phyloP scores from a whole-genome alignment of 2,329 filamentous ascomycete species.

The Sordariomycetes sp. region DNA sequence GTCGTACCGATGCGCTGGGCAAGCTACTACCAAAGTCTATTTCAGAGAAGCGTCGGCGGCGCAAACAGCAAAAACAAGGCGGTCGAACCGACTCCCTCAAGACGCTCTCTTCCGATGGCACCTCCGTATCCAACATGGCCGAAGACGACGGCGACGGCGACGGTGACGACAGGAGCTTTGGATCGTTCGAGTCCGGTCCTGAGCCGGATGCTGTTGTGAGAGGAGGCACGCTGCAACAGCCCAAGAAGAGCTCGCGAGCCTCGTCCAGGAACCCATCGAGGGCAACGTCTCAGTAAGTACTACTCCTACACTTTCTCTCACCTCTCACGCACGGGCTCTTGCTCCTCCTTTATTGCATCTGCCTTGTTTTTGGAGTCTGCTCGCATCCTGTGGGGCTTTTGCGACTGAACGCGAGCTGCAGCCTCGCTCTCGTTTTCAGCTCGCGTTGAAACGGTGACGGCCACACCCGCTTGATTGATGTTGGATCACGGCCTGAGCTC shows the following conservation, averaged over 20 bases:
- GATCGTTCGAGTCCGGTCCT: slow-evolving; percentile 22
- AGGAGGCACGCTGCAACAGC: background rate
- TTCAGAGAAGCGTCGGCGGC: slow-evolving; percentile 36
- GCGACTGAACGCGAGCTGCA: too few relatives aligned
- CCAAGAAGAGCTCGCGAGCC: background rate
- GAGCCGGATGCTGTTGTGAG: slow-evolving; percentile 11
- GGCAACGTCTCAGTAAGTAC: slow-evolving; percentile 1
- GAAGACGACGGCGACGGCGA: slow-evolving; percentile 13
- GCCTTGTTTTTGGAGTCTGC: too few relatives aligned
- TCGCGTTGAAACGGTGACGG: too few relatives aligned
- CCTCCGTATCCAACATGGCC: slow-evolving; percentile 15
- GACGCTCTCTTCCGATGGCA: too few relatives aligned
- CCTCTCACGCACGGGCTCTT: background rate
- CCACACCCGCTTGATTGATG: too few relatives aligned
- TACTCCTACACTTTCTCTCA: background rate
- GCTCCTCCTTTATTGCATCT: too few relatives aligned
- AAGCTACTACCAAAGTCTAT: slow-evolving; percentile 47
- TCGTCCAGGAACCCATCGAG: slow-evolving; percentile 1
- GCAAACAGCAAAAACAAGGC: slow-evolving; percentile 36
- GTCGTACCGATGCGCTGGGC: slow-evolving; percentile 31
- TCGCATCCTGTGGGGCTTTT: too few relatives aligned
- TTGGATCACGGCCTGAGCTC: too few relatives aligned
- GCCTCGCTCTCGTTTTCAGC: too few relatives aligned
- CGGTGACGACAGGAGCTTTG: slow-evolving; percentile 15
- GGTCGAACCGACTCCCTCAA: too few relatives aligned